Conservation (phyloP, 164 flowering plant species). For the Cinnamomum micranthum region DNA sequence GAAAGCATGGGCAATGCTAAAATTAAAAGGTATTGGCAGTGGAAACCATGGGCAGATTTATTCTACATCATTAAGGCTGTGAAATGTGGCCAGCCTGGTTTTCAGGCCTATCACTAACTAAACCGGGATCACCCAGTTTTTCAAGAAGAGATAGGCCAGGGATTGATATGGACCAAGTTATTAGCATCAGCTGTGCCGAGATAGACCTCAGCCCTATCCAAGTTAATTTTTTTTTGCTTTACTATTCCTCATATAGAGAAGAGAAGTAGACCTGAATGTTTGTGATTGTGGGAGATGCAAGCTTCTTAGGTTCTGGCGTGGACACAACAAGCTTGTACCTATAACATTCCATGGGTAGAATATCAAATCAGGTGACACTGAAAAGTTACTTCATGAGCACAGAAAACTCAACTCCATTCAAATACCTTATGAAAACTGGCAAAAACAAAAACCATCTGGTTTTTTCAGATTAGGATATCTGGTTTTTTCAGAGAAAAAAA, state of each 20-base stretch:
- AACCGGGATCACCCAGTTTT: not conserved
- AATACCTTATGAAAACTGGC: not conserved
- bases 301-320: constrained; percentile 74
- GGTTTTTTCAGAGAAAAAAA: too few relatives aligned
- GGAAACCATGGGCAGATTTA: too few relatives aligned
- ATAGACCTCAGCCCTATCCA: not conserved
- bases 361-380: not conserved
- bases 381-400: not conserved
- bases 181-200: not conserved
- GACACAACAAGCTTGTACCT: constrained; percentile 90
- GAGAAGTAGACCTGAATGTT: constrained; percentile 81
- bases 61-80: too few relatives aligned
- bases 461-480: too few relatives aligned
- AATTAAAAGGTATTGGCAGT: too few relatives aligned
- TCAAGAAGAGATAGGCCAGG: not conserved
- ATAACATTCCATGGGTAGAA: constrained; percentile 27
- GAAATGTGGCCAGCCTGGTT: too few relatives aligned
- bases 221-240: too few relatives aligned
- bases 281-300: constrained; percentile 74
- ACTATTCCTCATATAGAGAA: not conserved
- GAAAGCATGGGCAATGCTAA: too few relatives aligned
- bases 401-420: not conserved
- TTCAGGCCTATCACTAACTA: too few relatives aligned
- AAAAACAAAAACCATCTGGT: not conserved
- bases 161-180: too few relatives aligned